phyloP scores from a whole-genome alignment of 2,329 filamentous ascomycete genomes.

The Aspergillus ochraceus region DNA sequence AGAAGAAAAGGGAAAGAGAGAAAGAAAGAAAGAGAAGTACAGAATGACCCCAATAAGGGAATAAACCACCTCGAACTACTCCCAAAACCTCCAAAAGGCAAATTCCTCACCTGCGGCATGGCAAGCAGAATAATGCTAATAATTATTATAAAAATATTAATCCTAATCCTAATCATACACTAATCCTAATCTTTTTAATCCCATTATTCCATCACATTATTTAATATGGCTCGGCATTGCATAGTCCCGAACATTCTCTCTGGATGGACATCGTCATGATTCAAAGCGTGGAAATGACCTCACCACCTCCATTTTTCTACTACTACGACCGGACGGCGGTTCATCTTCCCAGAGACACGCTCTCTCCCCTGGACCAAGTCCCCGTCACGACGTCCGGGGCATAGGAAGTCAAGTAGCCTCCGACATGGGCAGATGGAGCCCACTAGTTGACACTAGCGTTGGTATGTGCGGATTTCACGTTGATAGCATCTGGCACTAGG shows the following conservation, averaged over 20 bases:
- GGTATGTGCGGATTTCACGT: slow-evolving; percentile 25
- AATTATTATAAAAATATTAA: too few relatives aligned
- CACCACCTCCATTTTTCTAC: background rate
- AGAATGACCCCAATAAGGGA: background rate
- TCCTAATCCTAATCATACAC: background rate
- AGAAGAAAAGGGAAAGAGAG: background rate
- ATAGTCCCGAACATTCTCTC: background rate
- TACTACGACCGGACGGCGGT: too few relatives aligned
- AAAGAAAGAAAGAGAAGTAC: background rate
- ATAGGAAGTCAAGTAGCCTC: background rate
- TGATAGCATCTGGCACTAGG: background rate
- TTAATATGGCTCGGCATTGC: background rate
- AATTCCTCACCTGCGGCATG: background rate
- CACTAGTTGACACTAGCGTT: slow-evolving; percentile 18
- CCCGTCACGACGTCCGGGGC: background rate
- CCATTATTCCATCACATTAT: background rate
- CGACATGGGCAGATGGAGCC: background rate
- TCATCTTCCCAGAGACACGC: too few relatives aligned
- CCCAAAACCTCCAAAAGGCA: background rate
- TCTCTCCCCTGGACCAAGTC: background rate
- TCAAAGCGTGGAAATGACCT: background rate
- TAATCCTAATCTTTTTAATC: background rate
- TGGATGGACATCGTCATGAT: background rate
- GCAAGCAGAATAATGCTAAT: background rate
- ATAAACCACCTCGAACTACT: background rate